Percentiles rank a stretch among this genome's conserved stretches.
Evolutionary conservation across 148 eudicot genomes (phyloP).

Genomic region (Vaccinium vitisidaea): DNA sequence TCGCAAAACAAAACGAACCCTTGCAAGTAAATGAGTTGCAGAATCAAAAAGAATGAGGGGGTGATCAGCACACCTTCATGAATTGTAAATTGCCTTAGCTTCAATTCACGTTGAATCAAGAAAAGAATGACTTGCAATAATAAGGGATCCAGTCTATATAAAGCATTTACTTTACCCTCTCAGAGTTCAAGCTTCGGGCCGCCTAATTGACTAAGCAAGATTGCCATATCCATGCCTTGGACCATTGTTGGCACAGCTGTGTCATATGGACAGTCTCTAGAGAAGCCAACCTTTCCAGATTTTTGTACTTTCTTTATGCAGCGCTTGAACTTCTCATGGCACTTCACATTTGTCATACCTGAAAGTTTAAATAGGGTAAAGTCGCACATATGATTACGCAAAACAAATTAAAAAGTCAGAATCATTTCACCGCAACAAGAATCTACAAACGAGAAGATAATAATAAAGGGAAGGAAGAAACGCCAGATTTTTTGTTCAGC

Average conservation of each 20-base stretch:
- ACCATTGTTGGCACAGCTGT: constrained; percentile 85
- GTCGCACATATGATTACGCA: not conserved
- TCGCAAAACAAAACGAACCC: not conserved
- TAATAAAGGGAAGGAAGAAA: not conserved
- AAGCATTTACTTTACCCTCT: constrained; percentile 10
- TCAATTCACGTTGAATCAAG: not conserved
- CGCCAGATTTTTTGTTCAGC: not conserved
- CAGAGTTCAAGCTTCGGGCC: constrained; percentile 64
- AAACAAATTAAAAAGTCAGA: not conserved
- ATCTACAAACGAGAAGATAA: not conserved
- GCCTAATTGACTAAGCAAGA: constrained; percentile 74
- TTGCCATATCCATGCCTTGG: constrained; percentile 98
- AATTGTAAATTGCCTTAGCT: not conserved
- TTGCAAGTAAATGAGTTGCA: not conserved
- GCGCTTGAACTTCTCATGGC: constrained; percentile 93
- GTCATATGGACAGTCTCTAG: constrained; percentile 66
- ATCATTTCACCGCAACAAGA: not conserved
- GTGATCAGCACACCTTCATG: not conserved
- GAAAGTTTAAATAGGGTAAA: constrained; percentile 16
- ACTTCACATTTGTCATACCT: constrained; percentile 80
- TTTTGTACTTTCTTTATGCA: constrained; percentile 94
- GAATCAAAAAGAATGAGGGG: not conserved
- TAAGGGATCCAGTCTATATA: not conserved
- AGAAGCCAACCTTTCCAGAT: constrained; percentile 83
- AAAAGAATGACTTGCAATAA: not conserved